Percentiles rank a stretch among this genome's conserved stretches.
phyloP scores from a whole-genome alignment of 192 early-diverging fungal genomes.

The Coemansia sp. region DNA sequence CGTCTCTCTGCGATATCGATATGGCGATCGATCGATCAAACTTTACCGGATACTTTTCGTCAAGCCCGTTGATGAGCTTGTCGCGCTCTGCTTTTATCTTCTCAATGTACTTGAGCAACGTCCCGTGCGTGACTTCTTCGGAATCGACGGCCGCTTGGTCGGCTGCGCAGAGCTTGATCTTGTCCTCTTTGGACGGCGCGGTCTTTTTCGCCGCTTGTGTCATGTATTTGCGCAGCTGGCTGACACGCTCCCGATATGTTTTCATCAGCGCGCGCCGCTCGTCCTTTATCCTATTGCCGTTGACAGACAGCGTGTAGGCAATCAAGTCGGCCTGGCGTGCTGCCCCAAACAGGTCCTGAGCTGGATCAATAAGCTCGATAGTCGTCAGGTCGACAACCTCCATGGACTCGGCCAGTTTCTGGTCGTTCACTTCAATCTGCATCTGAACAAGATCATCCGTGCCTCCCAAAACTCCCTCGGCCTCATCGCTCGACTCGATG shows the following conservation, averaged over 20 bases:
- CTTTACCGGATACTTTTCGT: constrained; percentile 14
- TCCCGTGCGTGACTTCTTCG: not conserved
- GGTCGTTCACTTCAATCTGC: not conserved
- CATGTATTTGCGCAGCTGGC: constrained; percentile 3
- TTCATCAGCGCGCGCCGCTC: constrained; percentile 2
- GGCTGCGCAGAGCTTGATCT: not conserved
- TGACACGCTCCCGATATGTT: not conserved
- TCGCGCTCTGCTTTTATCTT: constrained; percentile 35
- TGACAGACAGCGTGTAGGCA: constrained; percentile 29
- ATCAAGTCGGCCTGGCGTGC: constrained; percentile 40
- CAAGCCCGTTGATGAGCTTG: constrained; percentile 41
- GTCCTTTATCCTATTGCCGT: not conserved
- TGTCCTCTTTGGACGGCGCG: not conserved
- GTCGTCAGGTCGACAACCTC: constrained; percentile 18
- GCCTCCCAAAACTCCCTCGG: not conserved
- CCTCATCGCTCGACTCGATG: constrained; percentile 15
- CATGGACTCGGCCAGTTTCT: constrained; percentile 6
- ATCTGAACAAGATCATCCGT: not conserved
- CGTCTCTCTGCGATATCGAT: not conserved
- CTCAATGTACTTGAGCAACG: constrained; percentile 14
- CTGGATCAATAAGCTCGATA: constrained; percentile 34
- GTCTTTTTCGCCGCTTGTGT: constrained; percentile 2
- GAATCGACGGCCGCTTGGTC: not conserved
- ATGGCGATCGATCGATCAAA: constrained; percentile 13
- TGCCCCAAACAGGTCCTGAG: constrained; percentile 27